phyloP scores from a whole-genome alignment of 164 flowering plant species.

The Magnolia officinalis region DNA sequence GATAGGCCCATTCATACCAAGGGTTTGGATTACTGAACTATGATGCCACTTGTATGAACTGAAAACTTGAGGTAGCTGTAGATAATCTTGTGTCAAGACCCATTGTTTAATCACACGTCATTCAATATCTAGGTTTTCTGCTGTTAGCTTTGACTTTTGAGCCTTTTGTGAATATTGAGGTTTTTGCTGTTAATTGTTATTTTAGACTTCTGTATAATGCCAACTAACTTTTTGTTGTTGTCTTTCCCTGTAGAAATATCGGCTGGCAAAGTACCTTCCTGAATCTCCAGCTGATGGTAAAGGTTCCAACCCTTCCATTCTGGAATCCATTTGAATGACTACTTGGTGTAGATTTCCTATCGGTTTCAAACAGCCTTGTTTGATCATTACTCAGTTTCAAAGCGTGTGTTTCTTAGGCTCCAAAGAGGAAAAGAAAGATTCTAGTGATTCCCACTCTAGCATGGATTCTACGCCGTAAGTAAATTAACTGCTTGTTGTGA shows the following conservation, averaged over 20 bases:
- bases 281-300: slow-evolving; percentile 63
- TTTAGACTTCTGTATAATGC: background rate
- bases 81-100: no score
- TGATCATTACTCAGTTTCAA: background rate
- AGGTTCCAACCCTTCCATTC: background rate
- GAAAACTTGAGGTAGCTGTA: no score
- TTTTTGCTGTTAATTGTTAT: background rate
- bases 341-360: background rate
- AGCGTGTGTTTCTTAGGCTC: slow-evolving; percentile 33
- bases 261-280: slow-evolving; percentile 65
- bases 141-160: background rate
- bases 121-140: background rate
- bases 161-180: no score
- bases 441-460: slow-evolving; percentile 48
- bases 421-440: slow-evolving; percentile 55
- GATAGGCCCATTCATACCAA: no score
- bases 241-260: slow-evolving; percentile 45
- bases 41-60: no score
- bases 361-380: background rate
- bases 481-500: background rate
- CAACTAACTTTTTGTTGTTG: background rate
- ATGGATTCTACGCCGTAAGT: slow-evolving; percentile 59
- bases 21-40: no score
- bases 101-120: no score
- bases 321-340: background rate